A percentile compares a stretch with the other conserved stretches of the same genome.
phyloP scores from a whole-genome alignment of 129 eudicot species.

The Arctium lappa region DNA sequence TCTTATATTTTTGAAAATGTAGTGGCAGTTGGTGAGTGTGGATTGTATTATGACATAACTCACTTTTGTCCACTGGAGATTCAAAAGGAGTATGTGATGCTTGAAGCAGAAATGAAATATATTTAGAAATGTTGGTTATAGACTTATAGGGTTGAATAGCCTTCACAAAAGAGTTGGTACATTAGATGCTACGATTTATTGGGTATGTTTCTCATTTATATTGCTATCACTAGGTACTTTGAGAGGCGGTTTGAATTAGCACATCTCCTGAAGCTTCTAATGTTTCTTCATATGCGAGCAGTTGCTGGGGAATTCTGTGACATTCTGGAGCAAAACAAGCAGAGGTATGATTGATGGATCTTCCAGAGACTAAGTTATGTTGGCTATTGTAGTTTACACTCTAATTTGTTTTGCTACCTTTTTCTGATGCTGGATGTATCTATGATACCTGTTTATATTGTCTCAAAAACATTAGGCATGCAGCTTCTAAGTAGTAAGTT shows the following conservation, averaged over 20 bases:
- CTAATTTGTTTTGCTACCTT: not conserved
- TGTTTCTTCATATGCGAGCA: slow-evolving; percentile 99
- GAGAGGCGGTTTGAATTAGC: slow-evolving; percentile 96
- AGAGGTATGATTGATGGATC: slow-evolving; percentile 47
- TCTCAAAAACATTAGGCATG: not conserved
- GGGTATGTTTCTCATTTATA: not conserved
- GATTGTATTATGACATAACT: slow-evolving; percentile 95
- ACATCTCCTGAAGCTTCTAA: slow-evolving; percentile 72
- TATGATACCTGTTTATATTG: no score
- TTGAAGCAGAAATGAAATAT: not conserved
- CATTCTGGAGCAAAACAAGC: slow-evolving; percentile 72
- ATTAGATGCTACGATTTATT: not conserved
- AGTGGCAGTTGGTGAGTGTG: slow-evolving; percentile 99
- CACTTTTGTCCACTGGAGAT: slow-evolving; percentile 88
- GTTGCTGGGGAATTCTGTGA: slow-evolving; percentile 88
- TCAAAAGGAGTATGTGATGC: slow-evolving; percentile 70
- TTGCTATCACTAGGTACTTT: slow-evolving; percentile 58
- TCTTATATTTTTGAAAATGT: slow-evolving; percentile 50
- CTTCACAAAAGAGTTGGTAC: not conserved
- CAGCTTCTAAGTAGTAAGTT: no score
- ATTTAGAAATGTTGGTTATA: not conserved
- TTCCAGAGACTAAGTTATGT: not conserved
- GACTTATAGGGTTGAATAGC: not conserved
- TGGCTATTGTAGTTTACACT: not conserved
- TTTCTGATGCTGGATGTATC: not conserved